Base-by-base conservation (phyloP, 192 early-diverging fungal genomes). In the Mortierella antarctica region DNA sequence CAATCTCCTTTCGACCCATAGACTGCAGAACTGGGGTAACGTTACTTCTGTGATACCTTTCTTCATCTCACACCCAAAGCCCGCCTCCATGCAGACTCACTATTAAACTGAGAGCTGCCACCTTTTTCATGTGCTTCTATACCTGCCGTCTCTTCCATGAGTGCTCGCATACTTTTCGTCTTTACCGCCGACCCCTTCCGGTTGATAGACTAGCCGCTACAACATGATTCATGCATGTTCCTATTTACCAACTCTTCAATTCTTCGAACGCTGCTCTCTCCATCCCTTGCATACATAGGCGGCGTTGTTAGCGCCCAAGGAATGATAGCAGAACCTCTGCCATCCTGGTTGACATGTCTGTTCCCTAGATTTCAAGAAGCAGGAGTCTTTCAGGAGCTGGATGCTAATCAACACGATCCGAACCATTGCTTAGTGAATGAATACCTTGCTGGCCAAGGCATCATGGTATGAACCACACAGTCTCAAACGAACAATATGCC, bases 391-490 rank as follows among this genome's bases (percentile, higher is more conserved):
- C 60, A 80, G 20, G 66, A 57, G 15, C 79, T 86, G 47, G 84
- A 86, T 62, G 78, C 81, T 12, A 59, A 63, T 13, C 75, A 87
- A 6, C 50, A 46, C 8, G 66, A 69, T 6, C 87, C 87, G 31
- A 88, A 88, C 56, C 87, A 88, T 60, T 74, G 81, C 39, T 70
- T 88, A 1, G 80, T 88, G 18, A 88, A 88, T 65, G 87, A 88
- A 39, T 88, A 88, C 61, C 62, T 86, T 47, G 63, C 84, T 31
- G 86, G 85, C 7, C 87, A 88, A 50, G 87, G 87, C 13, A 88
- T 88, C 57, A 70, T 88, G 69, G 84, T 85, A 83, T 51, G 42
- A 15, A 42, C 11, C 50, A 31, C 31, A 31, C 31, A 3, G 31
- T 31, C 31, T 13, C n/a, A 41, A 3, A 14, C 2, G 4, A 4